These are phyloP conservation scores for Leccinum disarticulatum DNA, from an alignment of 768 basidiomycete species.

Conservation along the genomic window DNA sequence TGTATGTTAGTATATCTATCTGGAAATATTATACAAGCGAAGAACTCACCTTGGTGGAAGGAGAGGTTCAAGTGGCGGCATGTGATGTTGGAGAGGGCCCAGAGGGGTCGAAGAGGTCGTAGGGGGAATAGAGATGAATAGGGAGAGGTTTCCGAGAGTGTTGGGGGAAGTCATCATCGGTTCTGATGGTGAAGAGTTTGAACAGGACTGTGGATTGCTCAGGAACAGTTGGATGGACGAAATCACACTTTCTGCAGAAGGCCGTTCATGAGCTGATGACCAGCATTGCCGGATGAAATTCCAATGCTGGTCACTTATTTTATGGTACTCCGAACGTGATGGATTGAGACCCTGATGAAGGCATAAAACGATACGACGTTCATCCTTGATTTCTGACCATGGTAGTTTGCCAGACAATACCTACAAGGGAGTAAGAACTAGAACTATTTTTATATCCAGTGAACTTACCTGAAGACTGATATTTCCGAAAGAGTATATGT, in stretches of 20 bases:
- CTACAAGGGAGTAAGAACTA: background rate
- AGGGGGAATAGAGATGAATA: background rate
- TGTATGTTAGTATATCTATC: background rate
- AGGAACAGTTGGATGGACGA: background rate
- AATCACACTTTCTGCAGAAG: background rate
- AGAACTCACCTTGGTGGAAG: background rate
- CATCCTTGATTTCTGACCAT: background rate
- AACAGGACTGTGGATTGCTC: background rate
- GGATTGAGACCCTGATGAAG: background rate
- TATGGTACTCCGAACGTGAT: background rate
- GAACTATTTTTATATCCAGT: rapidly evolving
- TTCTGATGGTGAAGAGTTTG: background rate
- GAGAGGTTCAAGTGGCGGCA: background rate
- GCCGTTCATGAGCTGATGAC: background rate
- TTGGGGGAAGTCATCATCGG: too few relatives aligned
- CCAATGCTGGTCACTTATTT: background rate
- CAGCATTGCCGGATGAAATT: background rate
- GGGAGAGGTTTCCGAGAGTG: slow-evolving; percentile 12
- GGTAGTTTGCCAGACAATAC: background rate
- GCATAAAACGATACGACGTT: background rate
- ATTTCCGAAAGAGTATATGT: background rate
- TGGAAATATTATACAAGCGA: background rate
- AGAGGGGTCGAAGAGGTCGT: too few relatives aligned
- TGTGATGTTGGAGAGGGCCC: background rate
- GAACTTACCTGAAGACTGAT: background rate